Base-by-base conservation (phyloP, 192 early-diverging fungal species). In the Gaertneriomyces sp. region DNA sequence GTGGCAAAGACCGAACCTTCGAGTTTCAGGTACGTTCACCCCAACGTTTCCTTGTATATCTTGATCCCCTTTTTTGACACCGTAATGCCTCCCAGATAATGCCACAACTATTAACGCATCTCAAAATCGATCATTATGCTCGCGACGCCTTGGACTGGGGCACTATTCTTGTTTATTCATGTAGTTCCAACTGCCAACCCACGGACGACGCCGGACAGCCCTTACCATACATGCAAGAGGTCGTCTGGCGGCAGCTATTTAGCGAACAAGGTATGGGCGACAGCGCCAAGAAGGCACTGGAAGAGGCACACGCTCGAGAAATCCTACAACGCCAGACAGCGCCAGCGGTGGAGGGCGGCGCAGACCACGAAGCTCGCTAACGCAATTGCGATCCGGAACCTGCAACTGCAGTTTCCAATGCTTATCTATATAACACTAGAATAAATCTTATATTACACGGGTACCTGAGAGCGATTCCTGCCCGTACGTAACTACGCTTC, bases 71-170 rank as follows among this genome's bases (percentile, higher is more conserved):
- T 5, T 56, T 11, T 11, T 53, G 20, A 63, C 54, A 55, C 12
- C 3, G 0, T 11, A 3, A 19, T 11, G 2, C 20, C 38, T 54
- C 11, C 19, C 69, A 88, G 86, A 84, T 94, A 44, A 84, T 96
- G 79, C 94, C 95, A 1, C 92, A 93, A 51, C 80, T 98, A 49
- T 79, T 98, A 53, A 90, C 88, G 66, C 74, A 89, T 62, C 75
- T 98, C 33, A 63, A 75, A 11, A 81, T 97, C 33, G 85, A 93
- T 66, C 80, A 94, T 52, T 79, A 70, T 0, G 80, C 83, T 17
- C 60, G 77, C 0, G 72, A 89, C 63, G 85, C 92, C 9, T 67
- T 97, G 38, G 96, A 98, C 71, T 98, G 91, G 86, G 96, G 96
- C 2, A 93, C 91, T 4, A 67, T 97, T 7, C 76, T 91, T 14